Evolutionary conservation across 345 rosid species (phyloP).

Genomic region (Citrus unshiu): DNA sequence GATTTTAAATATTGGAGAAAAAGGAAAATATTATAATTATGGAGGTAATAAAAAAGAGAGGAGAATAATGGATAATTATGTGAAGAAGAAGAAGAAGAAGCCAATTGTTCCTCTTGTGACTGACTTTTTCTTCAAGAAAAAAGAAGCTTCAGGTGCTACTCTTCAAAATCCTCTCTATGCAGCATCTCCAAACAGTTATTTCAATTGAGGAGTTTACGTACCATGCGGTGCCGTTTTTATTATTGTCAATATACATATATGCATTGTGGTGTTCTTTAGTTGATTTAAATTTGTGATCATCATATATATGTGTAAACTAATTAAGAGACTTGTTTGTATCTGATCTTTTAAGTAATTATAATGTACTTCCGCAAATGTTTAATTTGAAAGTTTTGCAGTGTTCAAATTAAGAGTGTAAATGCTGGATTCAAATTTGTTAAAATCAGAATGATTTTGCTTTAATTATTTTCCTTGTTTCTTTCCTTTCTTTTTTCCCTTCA

Average conservation of each 20-base stretch:
- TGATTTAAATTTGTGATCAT: background rate
- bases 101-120: slow-evolving; percentile 79
- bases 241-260: too few species aligned
- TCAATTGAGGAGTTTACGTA: slow-evolving; percentile 14
- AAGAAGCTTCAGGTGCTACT: slow-evolving; percentile 16
- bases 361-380: background rate
- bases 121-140: slow-evolving; percentile 61
- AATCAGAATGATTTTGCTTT: background rate
- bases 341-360: background rate
- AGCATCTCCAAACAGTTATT: slow-evolving; percentile 36
- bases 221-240: background rate
- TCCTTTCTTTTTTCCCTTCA: background rate
- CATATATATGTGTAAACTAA: background rate
- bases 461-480: background rate
- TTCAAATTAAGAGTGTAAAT: too few species aligned
- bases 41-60: slow-evolving; percentile 27
- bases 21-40: slow-evolving; percentile 20
- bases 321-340: background rate
- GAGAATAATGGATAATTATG: background rate
- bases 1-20: slow-evolving; percentile 50
- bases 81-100: slow-evolving; percentile 63
- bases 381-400: too few species aligned
- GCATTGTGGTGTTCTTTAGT: background rate
- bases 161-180: slow-evolving; percentile 39
- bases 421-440: too few species aligned